Evolutionary conservation across 2,329 filamentous ascomycete species (phyloP), one percentile per base, ranked within the genome.

Genomic region (Trichoderma lentiforme): DNA sequence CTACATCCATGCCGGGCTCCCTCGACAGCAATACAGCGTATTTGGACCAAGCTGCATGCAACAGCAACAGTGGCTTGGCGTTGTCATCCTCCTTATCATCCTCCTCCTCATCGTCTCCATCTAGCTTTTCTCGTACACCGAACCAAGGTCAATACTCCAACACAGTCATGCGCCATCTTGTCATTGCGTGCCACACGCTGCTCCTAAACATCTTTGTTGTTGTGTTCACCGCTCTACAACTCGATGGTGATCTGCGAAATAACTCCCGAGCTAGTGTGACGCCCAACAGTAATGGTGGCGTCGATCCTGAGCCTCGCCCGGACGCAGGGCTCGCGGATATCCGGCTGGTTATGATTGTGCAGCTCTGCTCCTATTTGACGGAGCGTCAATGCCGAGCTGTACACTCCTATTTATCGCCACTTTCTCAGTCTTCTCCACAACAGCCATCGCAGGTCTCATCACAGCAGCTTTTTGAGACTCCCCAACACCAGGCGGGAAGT

Each of bases 181-280:
- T 70, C 39, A 62, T 61, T 43, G 66, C 57, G 11, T 70, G 66
- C 56, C 30, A 61, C 18, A 70, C 57, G 32, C 28, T 61, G 56
- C 53, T 70, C 5, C 66, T 70, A 14, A 70, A 43, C 24, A 62
- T 47, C 30, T 70, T 61, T 32, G 57, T 47, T 11, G 32, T 36
- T 1, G 34, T 61, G 7, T 57, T 70, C 21, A 61, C 57, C 11
- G 56, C 34, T 36, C 34, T 36, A 15, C 34, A 36, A 36, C 34
- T 36, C 14, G 34, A 36, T 36, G 34, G 34, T 36, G 34, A 36
- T 36, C 34, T 36, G 15, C 34, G 34, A 36, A 36, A 36, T 4
- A 36, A 5, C 34, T 36, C 34, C 12, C 12, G 34, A 3, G 34
- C 1, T 14, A 36, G 34, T 5, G 34, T 36, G 34, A 36, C 34